Evolutionary conservation across 202 grass and related monocot species (phyloP), one percentile per base, ranked within the genome.

Genomic region (Zizania palustris): DNA sequence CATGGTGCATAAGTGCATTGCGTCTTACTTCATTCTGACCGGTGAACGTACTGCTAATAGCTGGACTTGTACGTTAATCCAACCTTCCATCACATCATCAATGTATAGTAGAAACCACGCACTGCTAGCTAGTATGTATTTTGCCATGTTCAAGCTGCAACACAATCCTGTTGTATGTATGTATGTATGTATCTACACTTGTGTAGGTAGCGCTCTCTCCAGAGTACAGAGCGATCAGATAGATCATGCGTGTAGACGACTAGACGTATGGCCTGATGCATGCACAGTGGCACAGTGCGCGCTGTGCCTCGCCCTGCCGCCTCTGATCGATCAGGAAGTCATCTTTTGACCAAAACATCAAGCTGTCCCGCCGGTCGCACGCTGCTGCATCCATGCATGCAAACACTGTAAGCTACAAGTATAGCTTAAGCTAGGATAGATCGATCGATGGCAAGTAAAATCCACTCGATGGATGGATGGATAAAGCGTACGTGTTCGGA

Each of bases 61-160:
- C 74, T 67, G 55, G 35, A 58, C 85, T 87, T 83, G 68, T 63
- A 87, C 61, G 74, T 79, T 37, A 60, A 87, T 45, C 60, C 39
- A 75, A 37, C 72, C 76, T 19, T 41, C 63, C 70, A 45, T 58
- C 83, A 15, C 55, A 54, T 54, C 60, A 56, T 85, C 63, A 54
- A 37, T 49, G 35, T 42, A 39, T 41, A n/a, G 43, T 19, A 76
- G 45, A 11, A 40, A 43, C 18, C 42, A n/a, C n/a, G n/a, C n/a
- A 33, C 50, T 50, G n/a, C n/a, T n/a, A n/a, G 57, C 65, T 79
- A 38, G 79, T 69, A n/a, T n/a, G n/a, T n/a, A 13, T 11, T 15
- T 16, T 39, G 45, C 45, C 45, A 71, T 55, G 67, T 43, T 21
- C 51, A 11, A 68, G 48, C 22, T 43, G 57, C 4, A 46, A 49